A percentile compares a stretch with the other conserved stretches of the same genome.
Evolutionary conservation across 805 yeast genomes (phyloP).

Genomic region (Metschnikowia hibisci): DNA sequence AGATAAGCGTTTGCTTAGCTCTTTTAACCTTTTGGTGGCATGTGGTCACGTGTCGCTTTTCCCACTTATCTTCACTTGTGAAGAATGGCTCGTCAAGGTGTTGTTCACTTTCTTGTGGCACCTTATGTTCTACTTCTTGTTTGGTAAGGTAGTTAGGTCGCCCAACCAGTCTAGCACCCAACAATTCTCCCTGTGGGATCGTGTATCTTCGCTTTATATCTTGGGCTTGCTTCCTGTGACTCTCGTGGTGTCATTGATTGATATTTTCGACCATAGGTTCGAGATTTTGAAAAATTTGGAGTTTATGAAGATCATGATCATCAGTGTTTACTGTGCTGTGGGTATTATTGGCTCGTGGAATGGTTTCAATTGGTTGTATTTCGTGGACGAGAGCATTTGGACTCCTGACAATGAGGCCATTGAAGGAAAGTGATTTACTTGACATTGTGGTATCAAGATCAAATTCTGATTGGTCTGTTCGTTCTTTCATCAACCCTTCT

Average conservation of each 20-base stretch:
- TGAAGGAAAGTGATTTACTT: background rate
- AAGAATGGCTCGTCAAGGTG: slow-evolving; percentile 74
- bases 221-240: slow-evolving; percentile 67
- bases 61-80: slow-evolving; percentile 78
- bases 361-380: slow-evolving; percentile 84
- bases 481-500: too few species aligned
- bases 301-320: slow-evolving; percentile 73
- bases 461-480: too few species aligned
- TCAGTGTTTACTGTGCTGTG: slow-evolving; percentile 80
- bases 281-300: slow-evolving; percentile 56
- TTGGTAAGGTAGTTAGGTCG: slow-evolving; percentile 63
- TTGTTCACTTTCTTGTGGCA: slow-evolving; percentile 83
- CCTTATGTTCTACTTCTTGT: slow-evolving; percentile 66
- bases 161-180: slow-evolving; percentile 34
- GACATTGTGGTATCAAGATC: too few species aligned
- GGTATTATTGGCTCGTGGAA: slow-evolving; percentile 88
- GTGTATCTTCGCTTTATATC: slow-evolving; percentile 64
- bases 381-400: slow-evolving; percentile 77
- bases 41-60: slow-evolving; percentile 86
- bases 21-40: slow-evolving; percentile 67
- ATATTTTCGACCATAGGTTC: slow-evolving; percentile 51
- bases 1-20: slow-evolving; percentile 66
- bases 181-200: slow-evolving; percentile 43
- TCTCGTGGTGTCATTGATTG: slow-evolving; percentile 38
- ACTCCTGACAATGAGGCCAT: background rate